Base-by-base conservation (phyloP, 371 early-diverging fungal genomes). In the Blakeslea trispora region DNA sequence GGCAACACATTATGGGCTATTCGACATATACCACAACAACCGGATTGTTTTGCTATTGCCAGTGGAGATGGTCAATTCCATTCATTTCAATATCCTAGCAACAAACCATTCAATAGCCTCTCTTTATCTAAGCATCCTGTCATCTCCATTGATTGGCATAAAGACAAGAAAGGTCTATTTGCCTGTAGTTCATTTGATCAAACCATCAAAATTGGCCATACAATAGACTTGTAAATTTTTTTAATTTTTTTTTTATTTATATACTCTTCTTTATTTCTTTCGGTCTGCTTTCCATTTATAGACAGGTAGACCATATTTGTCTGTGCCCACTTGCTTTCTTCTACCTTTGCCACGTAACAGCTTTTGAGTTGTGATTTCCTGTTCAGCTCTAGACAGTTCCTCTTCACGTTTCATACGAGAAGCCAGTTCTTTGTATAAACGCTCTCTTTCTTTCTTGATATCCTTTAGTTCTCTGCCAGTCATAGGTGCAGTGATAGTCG, bases 221-320 rank as follows among this genome's bases (percentile, higher is more conserved):
- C 40, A 52, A 52, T 35, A 52, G n/a, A n/a, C n/a, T n/a, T n/a
- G n/a, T n/a, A n/a, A n/a, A 48, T n/a, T n/a, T n/a, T n/a, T n/a
- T n/a, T n/a, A n/a, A n/a, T n/a, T n/a, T n/a, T n/a, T n/a, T n/a
- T n/a, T n/a, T n/a, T n/a, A n/a, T n/a, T n/a, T n/a, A n/a, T n/a
- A n/a, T n/a, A n/a, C n/a, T n/a, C n/a, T n/a, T n/a, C n/a, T n/a
- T n/a, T 83, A 92, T 71, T 88, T 88, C 68, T 90, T 94, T 52
- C 98, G 83, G 34, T 90, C 89, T 3, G 87, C 82, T 59, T 83
- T 87, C 96, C 96, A 98, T 72, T 95, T 97, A 82, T 94, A 96
- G 19, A 90, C 75, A 17, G 92, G 72, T 21, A 94, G 69, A 4
- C 97, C 97, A 57, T 84, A 64, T 50, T 72, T 69, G 66, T 96